Conservation (phyloP, 192 early-diverging fungal species). For the Entomortierella beljakovae region DNA sequence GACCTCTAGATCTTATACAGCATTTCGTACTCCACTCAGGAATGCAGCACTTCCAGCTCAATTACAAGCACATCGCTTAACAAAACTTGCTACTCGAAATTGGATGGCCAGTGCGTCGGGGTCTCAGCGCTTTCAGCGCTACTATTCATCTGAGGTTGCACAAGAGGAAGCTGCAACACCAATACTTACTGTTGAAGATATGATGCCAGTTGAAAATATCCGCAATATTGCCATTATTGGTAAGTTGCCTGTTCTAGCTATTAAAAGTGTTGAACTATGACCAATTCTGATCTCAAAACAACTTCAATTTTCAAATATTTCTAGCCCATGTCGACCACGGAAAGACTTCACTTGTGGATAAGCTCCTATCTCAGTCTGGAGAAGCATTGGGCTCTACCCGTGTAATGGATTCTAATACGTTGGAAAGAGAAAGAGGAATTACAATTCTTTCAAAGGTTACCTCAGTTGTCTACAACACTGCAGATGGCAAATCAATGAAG, state of each 20-base stretch:
- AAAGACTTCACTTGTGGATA: slow-evolving; percentile 71
- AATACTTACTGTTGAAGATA: slow-evolving; percentile 40
- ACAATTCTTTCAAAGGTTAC: slow-evolving; percentile 89
- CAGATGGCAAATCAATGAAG: slow-evolving; percentile 65
- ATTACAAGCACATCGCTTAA: slow-evolving; percentile 21
- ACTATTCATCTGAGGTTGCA: slow-evolving; percentile 21
- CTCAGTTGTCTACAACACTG: slow-evolving; percentile 68
- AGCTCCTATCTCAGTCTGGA: slow-evolving; percentile 65
- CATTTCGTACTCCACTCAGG: slow-evolving; percentile 18
- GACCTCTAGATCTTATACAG: neutral
- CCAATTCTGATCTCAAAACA: neutral
- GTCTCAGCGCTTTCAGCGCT: slow-evolving; percentile 26
- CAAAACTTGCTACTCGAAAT: slow-evolving; percentile 13
- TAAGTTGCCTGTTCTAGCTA: neutral
- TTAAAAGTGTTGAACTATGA: neutral
- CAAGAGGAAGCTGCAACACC: slow-evolving; percentile 31
- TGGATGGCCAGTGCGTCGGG: slow-evolving; percentile 15
- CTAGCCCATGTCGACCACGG: slow-evolving; percentile 93
- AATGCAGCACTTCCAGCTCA: slow-evolving; percentile 8
- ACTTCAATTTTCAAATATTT: neutral
- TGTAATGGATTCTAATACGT: slow-evolving; percentile 87
- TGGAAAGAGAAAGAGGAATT: slow-evolving; percentile 91
- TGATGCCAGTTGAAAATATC: slow-evolving; percentile 55
- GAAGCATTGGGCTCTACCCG: slow-evolving; percentile 59
- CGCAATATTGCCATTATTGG: slow-evolving; percentile 57